Base-by-base conservation (phyloP, 2,329 filamentous ascomycete species). In the Stagonosporopsis vannaccii region DNA sequence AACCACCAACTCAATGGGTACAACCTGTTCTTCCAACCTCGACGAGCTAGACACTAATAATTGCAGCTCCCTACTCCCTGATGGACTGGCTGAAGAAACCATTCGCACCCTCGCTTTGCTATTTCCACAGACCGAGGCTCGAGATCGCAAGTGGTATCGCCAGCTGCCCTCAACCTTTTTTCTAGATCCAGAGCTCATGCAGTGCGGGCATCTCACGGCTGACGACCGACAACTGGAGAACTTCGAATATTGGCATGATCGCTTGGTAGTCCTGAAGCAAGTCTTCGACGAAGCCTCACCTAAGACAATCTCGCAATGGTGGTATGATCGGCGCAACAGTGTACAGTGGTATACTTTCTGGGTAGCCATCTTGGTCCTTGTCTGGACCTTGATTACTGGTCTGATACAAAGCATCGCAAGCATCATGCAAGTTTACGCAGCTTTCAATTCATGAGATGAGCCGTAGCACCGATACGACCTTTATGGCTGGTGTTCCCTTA, bases 311-410 rank as follows among this genome's bases (percentile, higher is more conserved):
- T 66, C 65, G 0, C 75, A 80, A 41, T 80, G 75, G 76, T 82
- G 80, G 79, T 63, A 74, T 47, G 79, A 81, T 53, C 58, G 74
- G 4, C 59, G 80, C 1, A 77, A 79, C 26, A 70, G 75, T 0
- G 73, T 76, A 0, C 79, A 45, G 70, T 81, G 3, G 79, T 81
- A 77, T 43, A 80, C 76, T 1, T 79, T 81, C 46, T 82, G 80
- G 80, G 72, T 81, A 1, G 79, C 77, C 0, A 67, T 80, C 1
- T 40, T 68, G 2, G 68, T 73, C 1, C 54, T 80, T 0, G 32
- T 68, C 1, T 53, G 80, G 6, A 81, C 79, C 0, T 51, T 78
- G 0, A 63, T 81, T 15, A 80, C 81, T 56, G 78, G 78, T 0
- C 15, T 82, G 1, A 60, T 82, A 2, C 78, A 82, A 58, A 74